A percentile compares a stretch with the other conserved stretches of the same genome.
Conservation (phyloP, 805 yeast genomes). For the Metschnikowia cubensis region DNA sequence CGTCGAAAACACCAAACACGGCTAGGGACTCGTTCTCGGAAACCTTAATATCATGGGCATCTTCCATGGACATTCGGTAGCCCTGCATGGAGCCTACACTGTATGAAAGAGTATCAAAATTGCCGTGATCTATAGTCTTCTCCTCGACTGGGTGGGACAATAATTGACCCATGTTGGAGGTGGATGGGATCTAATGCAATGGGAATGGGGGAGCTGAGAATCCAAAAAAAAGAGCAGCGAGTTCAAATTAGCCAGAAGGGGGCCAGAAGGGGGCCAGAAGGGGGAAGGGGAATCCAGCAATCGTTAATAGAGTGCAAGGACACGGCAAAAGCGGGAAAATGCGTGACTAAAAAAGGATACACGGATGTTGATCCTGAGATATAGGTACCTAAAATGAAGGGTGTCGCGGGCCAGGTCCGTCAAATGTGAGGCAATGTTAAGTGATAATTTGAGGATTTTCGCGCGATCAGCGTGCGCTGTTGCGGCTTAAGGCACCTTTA, state of each 20-base stretch:
- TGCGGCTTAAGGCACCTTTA: not conserved
- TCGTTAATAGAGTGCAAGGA: not conserved
- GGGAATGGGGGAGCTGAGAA: not conserved
- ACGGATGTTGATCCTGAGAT: not conserved
- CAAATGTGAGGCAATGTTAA: constrained; percentile 2
- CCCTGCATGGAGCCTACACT: constrained; percentile 78
- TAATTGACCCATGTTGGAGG: constrained; percentile 59
- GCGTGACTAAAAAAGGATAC: not conserved
- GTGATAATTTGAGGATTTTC: not conserved
- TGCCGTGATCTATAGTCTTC: constrained; percentile 50
- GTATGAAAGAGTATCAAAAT: constrained; percentile 47
- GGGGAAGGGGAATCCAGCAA: not conserved
- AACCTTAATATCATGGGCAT: constrained; percentile 57
- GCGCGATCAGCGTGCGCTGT: constrained; percentile 2
- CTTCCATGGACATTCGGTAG: constrained; percentile 70
- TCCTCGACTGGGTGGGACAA: constrained; percentile 73
- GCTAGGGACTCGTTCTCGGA: constrained; percentile 40
- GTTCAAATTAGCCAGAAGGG: not conserved
- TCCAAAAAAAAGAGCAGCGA: not conserved
- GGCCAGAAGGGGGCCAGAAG: too few species aligned
- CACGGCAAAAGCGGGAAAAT: not conserved
- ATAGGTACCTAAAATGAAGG: not conserved
- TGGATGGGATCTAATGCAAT: not conserved
- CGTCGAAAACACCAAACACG: constrained; percentile 74
- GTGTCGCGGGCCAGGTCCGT: constrained; percentile 2